Percentiles rank a stretch among this genome's conserved stretches.
Conservation (phyloP, 169 alveolate species). For the Cryptosporidium xiaoi region DNA sequence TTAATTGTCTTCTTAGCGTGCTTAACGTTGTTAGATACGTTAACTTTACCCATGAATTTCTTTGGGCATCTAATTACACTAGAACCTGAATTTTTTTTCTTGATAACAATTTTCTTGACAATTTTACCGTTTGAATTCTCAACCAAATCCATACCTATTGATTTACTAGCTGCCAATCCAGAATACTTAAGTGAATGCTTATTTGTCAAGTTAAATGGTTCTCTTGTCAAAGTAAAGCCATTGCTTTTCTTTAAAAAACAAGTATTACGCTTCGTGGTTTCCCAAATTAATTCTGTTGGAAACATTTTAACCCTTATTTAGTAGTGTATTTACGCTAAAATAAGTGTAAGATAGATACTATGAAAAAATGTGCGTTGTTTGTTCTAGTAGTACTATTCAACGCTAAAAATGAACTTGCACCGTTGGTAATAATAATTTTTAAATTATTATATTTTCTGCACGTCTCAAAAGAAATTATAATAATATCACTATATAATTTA, state of each 20-base stretch:
- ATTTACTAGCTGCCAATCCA: slow-evolving; percentile 54
- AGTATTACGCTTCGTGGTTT: slow-evolving; percentile 40
- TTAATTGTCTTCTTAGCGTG: slow-evolving; percentile 46
- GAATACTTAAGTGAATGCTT: slow-evolving; percentile 41
- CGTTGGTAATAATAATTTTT: background rate
- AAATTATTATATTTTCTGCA: background rate
- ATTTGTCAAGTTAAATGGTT: slow-evolving; percentile 45
- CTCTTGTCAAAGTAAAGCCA: slow-evolving; percentile 56
- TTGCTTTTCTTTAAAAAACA: slow-evolving; percentile 57
- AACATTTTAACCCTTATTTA: slow-evolving; percentile 10
- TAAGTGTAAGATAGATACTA: background rate
- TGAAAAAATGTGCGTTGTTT: too few species aligned
- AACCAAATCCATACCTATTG: slow-evolving; percentile 45
- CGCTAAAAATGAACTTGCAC: too few species aligned
- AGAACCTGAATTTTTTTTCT: slow-evolving; percentile 36
- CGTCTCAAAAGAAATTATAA: background rate
- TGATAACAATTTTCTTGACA: slow-evolving; percentile 28
- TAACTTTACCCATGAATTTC: slow-evolving; percentile 19
- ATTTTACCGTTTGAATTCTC: slow-evolving; percentile 35
- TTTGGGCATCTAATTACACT: slow-evolving; percentile 67
- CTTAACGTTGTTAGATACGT: slow-evolving; percentile 30
- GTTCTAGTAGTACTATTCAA: too few species aligned
- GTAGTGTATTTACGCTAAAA: background rate
- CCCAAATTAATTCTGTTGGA: slow-evolving; percentile 64
- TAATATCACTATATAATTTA: too few species aligned